Conservation (phyloP, 2,329 filamentous ascomycete genomes). For the Whalleya microplaca region DNA sequence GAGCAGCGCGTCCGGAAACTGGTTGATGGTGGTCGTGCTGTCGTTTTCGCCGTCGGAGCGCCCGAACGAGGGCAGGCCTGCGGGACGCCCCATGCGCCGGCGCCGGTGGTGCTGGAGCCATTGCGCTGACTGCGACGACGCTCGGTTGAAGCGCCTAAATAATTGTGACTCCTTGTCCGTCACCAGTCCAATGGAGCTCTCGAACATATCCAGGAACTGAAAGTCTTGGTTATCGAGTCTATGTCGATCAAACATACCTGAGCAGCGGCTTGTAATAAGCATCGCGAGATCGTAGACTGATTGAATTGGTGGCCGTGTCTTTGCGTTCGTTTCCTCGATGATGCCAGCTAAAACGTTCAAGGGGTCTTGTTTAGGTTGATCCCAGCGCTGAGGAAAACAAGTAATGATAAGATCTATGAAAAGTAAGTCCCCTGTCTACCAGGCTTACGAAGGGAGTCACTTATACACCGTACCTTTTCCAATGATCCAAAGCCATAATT, state of each 20-base stretch:
- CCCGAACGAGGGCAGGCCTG: slow-evolving; percentile 16
- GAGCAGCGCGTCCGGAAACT: slow-evolving; percentile 59
- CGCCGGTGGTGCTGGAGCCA: slow-evolving; percentile 49
- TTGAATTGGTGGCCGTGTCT: slow-evolving; percentile 60
- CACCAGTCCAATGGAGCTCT: slow-evolving; percentile 60
- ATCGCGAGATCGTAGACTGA: slow-evolving; percentile 66
- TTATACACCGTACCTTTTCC: slow-evolving; percentile 39
- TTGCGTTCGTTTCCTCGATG: slow-evolving; percentile 68
- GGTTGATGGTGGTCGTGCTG: slow-evolving; percentile 25
- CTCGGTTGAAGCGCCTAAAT: slow-evolving; percentile 62
- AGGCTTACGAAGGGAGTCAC: background rate
- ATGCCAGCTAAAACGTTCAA: slow-evolving; percentile 66
- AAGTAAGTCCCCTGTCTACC: background rate
- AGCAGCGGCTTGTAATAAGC: slow-evolving; percentile 63
- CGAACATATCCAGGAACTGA: slow-evolving; percentile 71
- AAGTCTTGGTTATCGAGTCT: slow-evolving; percentile 61
- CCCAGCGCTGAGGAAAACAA: slow-evolving; percentile 61
- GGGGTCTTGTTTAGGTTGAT: slow-evolving; percentile 64
- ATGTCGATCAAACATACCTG: slow-evolving; percentile 63
- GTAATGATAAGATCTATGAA: slow-evolving; percentile 60
- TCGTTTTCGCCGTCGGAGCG: slow-evolving; percentile 30
- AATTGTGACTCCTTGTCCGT: slow-evolving; percentile 60
- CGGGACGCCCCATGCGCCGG: slow-evolving; percentile 23
- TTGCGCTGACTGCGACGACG: slow-evolving; percentile 58
- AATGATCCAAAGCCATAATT: slow-evolving; percentile 69